Percentiles rank a stretch among this genome's conserved stretches.
phyloP scores from a whole-genome alignment of 2,329 filamentous ascomycete species.

The Hirsutella rhossiliensis region DNA sequence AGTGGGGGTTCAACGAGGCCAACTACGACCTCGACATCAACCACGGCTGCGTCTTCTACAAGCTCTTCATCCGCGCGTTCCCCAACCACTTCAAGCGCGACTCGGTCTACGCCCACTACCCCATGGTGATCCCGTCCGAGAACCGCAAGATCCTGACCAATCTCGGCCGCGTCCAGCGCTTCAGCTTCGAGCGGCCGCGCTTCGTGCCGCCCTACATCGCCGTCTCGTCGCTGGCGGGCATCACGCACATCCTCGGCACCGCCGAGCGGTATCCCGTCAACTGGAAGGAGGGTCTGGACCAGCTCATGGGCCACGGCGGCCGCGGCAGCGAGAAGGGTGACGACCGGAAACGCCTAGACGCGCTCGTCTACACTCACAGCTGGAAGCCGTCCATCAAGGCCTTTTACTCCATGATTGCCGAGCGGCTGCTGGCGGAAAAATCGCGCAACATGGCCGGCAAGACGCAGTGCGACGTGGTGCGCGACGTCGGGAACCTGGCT shows the following conservation, averaged over 20 bases:
- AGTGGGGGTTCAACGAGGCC: constrained; percentile 71
- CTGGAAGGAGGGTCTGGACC: constrained; percentile 52
- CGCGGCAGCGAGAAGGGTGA: constrained; percentile 31
- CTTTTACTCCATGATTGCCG: constrained; percentile 54
- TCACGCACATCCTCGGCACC: constrained; percentile 49
- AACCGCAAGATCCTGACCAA: constrained; percentile 59
- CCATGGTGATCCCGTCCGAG: constrained; percentile 57
- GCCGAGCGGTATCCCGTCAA: constrained; percentile 49
- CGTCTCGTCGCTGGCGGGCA: constrained; percentile 48
- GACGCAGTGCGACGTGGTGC: constrained; percentile 58
- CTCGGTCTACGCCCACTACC: constrained; percentile 73
- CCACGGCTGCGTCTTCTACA: constrained; percentile 77
- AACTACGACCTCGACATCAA: constrained; percentile 63
- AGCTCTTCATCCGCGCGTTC: constrained; percentile 69
- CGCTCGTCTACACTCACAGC: constrained; percentile 47
- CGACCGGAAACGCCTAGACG: constrained; percentile 40
- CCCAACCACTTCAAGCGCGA: constrained; percentile 67
- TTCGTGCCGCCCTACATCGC: constrained; percentile 37
- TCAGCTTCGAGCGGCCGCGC: constrained; percentile 54
- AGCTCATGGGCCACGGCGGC: constrained; percentile 44
- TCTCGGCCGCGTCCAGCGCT: constrained; percentile 54
- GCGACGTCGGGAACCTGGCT: constrained; percentile 56
- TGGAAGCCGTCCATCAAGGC: constrained; percentile 51
- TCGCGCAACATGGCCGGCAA: constrained; percentile 43
- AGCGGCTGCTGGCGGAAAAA: constrained; percentile 51